phyloP scores from a whole-genome alignment of 1,139 yeast species.

The Suhomyces maxii region DNA sequence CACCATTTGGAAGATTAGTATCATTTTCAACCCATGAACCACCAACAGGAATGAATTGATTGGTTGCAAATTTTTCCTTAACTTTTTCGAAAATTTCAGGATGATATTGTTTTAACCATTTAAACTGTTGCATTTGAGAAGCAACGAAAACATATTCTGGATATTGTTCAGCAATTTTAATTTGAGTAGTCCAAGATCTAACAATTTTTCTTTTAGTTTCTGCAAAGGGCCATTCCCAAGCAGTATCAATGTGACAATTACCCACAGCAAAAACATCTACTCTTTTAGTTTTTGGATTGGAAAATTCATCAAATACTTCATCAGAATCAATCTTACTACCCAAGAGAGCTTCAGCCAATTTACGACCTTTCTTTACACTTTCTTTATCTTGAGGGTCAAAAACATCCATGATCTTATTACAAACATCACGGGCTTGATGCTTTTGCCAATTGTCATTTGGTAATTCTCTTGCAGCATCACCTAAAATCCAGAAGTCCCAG shows the following conservation, averaged over 20 bases:
- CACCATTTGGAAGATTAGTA: conserved; percentile 92
- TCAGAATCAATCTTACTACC: conserved; percentile 66
- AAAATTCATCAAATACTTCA: conserved; percentile 50
- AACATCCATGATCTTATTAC: conserved; percentile 76
- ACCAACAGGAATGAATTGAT: conserved; percentile 86
- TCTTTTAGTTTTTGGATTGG: conserved; percentile 22
- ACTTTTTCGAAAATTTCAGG: conserved; percentile 72
- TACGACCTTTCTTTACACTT: conserved; percentile 61
- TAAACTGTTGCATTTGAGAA: conserved; percentile 93
- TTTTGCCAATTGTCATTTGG: conserved; percentile 77
- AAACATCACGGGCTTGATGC: conserved; percentile 74
- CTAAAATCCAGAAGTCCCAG: conserved; percentile 83
- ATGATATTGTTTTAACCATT: conserved; percentile 84
- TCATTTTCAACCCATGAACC: conserved; percentile 99
- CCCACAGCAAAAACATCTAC: conserved; percentile 78
- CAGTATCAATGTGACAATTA: conserved; percentile 95
- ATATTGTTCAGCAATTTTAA: conserved; percentile 77
- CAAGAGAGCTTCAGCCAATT: conserved; percentile 61
- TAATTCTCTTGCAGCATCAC: conserved; percentile 89
- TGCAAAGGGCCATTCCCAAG: conserved; percentile 98
- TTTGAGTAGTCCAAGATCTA: conserved; percentile 93
- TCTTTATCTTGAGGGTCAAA: conserved; percentile 61
- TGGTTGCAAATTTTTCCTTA: conserved; percentile 64
- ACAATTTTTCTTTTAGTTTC: conserved; percentile 90
- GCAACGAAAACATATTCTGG: conserved; percentile 95